Conservation (phyloP, 371 early-diverging fungal species). For the Amoeboaphelidium protococcarum region DNA sequence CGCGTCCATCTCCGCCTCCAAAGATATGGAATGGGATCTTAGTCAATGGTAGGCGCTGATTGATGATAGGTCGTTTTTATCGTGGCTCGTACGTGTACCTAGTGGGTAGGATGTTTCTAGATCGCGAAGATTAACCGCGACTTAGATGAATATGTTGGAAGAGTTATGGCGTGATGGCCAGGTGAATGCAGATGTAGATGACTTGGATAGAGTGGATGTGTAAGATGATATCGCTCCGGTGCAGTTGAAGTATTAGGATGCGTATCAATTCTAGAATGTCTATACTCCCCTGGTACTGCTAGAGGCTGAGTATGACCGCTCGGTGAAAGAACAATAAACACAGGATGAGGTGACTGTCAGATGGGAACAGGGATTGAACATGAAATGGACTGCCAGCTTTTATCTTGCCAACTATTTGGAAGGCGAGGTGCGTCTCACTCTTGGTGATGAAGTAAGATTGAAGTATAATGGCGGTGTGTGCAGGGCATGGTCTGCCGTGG, state of each 20-base stretch:
- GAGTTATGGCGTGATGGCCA: conserved; percentile 70
- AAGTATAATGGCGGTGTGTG: conserved; percentile 57
- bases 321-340: conserved; percentile 82
- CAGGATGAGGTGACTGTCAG: conserved; percentile 83
- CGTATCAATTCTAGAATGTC: conserved; percentile 84
- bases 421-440: conserved; percentile 74
- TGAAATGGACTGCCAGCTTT: conserved; percentile 77
- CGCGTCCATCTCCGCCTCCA: conserved; percentile 52
- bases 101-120: conserved; percentile 57
- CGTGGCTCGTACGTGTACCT: conserved; percentile 86
- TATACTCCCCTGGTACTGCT: conserved; percentile 82
- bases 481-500: conserved; percentile 57
- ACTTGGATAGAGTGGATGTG: conserved; percentile 50
- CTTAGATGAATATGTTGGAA: conserved; percentile 65
- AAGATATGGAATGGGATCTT: conserved; percentile 87
- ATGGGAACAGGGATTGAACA: conserved; percentile 88
- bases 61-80: conserved; percentile 67
- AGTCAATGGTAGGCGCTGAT: conserved; percentile 89
- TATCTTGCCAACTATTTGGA: conserved; percentile 66
- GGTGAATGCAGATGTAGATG: conserved; percentile 39
- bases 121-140: conserved; percentile 50
- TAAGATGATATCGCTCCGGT: conserved; percentile 68
- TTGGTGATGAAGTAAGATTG: conserved; percentile 83
- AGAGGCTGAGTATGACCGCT: conserved; percentile 88
- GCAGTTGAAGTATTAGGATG: conserved; percentile 62